Base-by-base conservation (phyloP, 257 asterid genomes). In the Ehretia macrophylla region DNA sequence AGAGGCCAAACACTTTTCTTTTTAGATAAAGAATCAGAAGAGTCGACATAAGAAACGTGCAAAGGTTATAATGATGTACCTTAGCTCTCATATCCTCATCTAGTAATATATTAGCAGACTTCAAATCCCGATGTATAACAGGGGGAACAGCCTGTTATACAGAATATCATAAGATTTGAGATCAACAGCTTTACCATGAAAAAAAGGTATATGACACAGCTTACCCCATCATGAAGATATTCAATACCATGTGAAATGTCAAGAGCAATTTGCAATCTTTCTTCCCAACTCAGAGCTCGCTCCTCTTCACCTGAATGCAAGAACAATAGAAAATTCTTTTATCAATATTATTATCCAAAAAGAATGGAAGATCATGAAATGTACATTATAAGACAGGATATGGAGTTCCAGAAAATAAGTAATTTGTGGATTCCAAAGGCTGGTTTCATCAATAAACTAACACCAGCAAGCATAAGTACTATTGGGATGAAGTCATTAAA, bases 211-310 rank as follows among this genome's bases (percentile, higher is more conserved):
- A 46, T 44, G 56, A 60, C 48, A 58, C 53, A 63, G 64, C 75
- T 59, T 83, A 91, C 98, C 96, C 99, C 99, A 38, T 93, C 99
- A 20, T 93, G 99, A 66, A 93, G 99, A 75, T 93, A 93, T 62
- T 84, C 95, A 60, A 93, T 79, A 64, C 99, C 99, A 23, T 93
- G 99, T 64, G 99, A 86, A 70, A 93, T 77, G 72, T 89, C 99
- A 58, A 84, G 82, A 22, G 94, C 97, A 62, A 93, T 79, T 76
- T 93, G 97, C 67, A 93, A 72, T 57, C 99, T 81, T 56, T 89
- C 85, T 14, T 93, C 95, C 97, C 99, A 93, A 60, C 88, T 81
- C 87, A 93, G 59, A 44, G 77, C 75, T 70, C 46, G 79, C 64
- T 77, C 83, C 62, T 64, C 79, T 39, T 83, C 95, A 74, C 71